These are phyloP conservation scores for Pseudozyma flocculosa DNA, from an alignment of 1,284 basidiomycete species.

Conservation along the genomic window DNA sequence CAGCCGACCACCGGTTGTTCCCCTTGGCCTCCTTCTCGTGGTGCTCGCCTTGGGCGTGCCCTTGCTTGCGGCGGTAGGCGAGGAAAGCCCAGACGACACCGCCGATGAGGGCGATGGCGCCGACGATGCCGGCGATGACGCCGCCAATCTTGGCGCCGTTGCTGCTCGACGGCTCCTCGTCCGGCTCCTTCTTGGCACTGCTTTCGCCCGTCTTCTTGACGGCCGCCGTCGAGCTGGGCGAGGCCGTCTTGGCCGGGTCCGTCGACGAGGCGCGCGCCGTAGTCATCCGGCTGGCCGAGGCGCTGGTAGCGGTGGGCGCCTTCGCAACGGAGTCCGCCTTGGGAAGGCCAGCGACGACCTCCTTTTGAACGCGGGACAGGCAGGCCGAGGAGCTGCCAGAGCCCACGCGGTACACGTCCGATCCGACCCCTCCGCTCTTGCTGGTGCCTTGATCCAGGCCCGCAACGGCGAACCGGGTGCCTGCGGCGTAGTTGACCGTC, in stretches of 20 bases:
- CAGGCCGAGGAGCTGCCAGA: constrained; percentile 13
- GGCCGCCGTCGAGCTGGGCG: no score
- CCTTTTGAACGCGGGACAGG: constrained; percentile 5
- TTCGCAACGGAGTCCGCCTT: constrained; percentile 5
- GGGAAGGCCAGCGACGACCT: constrained; percentile 15
- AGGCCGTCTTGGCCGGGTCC: neutral
- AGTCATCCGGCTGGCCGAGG: constrained; percentile 1
- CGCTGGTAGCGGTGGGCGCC: constrained; percentile 8
- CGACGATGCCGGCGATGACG: constrained; percentile 15
- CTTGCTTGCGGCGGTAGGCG: no score
- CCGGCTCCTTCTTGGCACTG: constrained; percentile 8
- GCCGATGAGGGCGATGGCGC: constrained; percentile 9
- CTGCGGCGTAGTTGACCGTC: constrained; percentile 27
- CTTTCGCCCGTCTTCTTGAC: no score
- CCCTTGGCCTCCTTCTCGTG: no score
- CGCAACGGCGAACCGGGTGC: constrained; percentile 28
- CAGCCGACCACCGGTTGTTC: no score
- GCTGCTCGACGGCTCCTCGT: neutral
- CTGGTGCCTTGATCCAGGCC: constrained; percentile 21
- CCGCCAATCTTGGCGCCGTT: constrained; percentile 19
- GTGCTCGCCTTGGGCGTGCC: no score
- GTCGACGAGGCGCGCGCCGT: no score
- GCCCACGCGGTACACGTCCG: constrained; percentile 14
- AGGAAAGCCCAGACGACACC: constrained; percentile 2
- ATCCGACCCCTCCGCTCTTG: constrained; percentile 30